Evolutionary conservation across 495 filamentous ascomycete species (phyloP).

Genomic region (Aspergillus sparsus): DNA sequence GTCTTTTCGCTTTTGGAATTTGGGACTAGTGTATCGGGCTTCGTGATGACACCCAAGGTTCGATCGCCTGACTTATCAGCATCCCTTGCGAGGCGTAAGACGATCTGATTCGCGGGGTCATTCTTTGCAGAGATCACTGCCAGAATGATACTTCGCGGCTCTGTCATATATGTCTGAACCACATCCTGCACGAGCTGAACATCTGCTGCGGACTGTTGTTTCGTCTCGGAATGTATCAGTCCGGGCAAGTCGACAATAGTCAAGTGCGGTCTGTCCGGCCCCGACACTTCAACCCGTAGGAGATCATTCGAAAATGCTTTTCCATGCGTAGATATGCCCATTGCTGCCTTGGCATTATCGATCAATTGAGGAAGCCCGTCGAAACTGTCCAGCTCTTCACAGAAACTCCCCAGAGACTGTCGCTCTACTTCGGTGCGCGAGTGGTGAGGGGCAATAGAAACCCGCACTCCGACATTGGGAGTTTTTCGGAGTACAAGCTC

Average conservation of each 20-base stretch:
- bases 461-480: constrained; percentile 28
- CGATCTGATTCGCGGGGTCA: constrained; percentile 51
- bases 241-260: constrained; percentile 60
- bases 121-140: constrained; percentile 55
- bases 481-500: constrained; percentile 56
- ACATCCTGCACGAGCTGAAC: constrained; percentile 47
- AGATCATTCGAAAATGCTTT: constrained; percentile 50
- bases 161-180: constrained; percentile 53
- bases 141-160: constrained; percentile 52
- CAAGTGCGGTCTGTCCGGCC: constrained; percentile 53
- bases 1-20: constrained; percentile 41
- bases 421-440: constrained; percentile 30
- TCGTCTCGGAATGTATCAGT: constrained; percentile 50
- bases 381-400: constrained; percentile 36
- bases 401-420: constrained; percentile 31
- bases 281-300: constrained; percentile 53
- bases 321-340: constrained; percentile 48
- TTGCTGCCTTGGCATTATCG: constrained; percentile 50
- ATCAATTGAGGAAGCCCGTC: constrained; percentile 42
- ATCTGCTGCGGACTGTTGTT: constrained; percentile 47
- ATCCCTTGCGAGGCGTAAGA: constrained; percentile 45
- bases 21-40: constrained; percentile 48
- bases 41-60: constrained; percentile 56
- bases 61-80: constrained; percentile 45
- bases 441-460: constrained; percentile 41